These are phyloP conservation scores for Macrophomina pseudophaseolina DNA, from an alignment of 2,329 filamentous ascomycete genomes.

Conservation along the genomic window DNA sequence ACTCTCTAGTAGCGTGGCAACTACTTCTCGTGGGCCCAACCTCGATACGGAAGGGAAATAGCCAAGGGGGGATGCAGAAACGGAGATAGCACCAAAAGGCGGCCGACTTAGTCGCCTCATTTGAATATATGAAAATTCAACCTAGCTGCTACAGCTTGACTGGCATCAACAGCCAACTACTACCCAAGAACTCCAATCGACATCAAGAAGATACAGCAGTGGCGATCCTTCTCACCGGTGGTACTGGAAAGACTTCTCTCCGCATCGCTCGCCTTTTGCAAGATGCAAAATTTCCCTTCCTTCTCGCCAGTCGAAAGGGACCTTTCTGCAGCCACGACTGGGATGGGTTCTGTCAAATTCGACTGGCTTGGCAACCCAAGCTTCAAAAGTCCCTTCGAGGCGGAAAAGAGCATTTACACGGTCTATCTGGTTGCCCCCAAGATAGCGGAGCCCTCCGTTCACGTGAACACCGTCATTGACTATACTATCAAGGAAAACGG, in stretches of 20 bases:
- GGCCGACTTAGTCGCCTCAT: too few species aligned
- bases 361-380: conserved; percentile 53
- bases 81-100: too few species aligned
- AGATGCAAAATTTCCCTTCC: conserved; percentile 30
- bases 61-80: too few species aligned
- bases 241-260: conserved; percentile 52
- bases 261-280: conserved; percentile 47
- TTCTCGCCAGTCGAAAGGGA: conserved; percentile 47
- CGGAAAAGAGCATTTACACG: conserved; percentile 23
- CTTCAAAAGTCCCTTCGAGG: conserved; percentile 43
- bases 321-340: background rate
- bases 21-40: too few species aligned
- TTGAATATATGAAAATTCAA: too few species aligned
- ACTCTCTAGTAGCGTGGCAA: too few species aligned
- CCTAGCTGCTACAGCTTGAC: too few species aligned
- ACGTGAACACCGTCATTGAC: conserved; percentile 51
- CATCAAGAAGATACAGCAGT: background rate
- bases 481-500: conserved; percentile 39
- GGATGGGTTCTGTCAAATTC: conserved; percentile 38
- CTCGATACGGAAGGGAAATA: too few species aligned
- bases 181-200: too few species aligned
- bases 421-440: background rate
- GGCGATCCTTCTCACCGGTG: conserved; percentile 51
- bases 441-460: conserved; percentile 34
- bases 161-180: too few species aligned